Evolutionary conservation across 208 protist species (phyloP).

Genomic region (Naegleria fowleri): DNA sequence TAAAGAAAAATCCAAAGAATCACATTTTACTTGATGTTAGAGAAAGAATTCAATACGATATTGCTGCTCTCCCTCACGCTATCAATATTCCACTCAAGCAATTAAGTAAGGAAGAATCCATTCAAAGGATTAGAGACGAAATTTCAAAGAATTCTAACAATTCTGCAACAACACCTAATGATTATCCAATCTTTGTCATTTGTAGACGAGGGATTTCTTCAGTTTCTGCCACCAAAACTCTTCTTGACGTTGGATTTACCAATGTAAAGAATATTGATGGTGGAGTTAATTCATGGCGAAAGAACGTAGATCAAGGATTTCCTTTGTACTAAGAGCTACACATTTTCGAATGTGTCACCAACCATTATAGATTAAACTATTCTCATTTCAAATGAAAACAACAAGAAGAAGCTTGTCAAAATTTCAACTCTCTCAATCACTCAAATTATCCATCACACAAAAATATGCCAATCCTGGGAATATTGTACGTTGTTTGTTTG

Average conservation of each 20-base stretch:
- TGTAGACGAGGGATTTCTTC: constrained; percentile 24
- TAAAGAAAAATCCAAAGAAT: background rate
- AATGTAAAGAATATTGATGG: constrained; percentile 35
- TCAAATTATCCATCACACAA: background rate
- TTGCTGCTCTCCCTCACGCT: background rate
- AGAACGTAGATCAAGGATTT: background rate
- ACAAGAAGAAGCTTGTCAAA: too few relatives aligned
- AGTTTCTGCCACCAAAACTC: background rate
- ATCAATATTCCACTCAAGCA: constrained; percentile 17
- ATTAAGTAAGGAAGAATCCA: background rate
- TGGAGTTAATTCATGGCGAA: constrained; percentile 8
- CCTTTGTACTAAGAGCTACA: background rate
- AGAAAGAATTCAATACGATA: constrained; percentile 24
- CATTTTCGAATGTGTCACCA: background rate
- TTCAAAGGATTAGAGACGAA: background rate
- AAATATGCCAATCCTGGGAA: background rate
- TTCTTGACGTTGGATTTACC: background rate
- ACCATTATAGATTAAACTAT: too few relatives aligned
- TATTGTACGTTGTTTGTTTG: background rate
- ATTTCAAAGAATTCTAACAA: background rate
- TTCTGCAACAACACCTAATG: background rate
- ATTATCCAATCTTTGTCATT: constrained; percentile 23
- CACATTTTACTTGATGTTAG: constrained; percentile 24
- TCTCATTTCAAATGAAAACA: too few relatives aligned
- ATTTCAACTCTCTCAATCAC: too few relatives aligned